Conservation (phyloP, 768 basidiomycete species). For the Phylloporus sp. region DNA sequence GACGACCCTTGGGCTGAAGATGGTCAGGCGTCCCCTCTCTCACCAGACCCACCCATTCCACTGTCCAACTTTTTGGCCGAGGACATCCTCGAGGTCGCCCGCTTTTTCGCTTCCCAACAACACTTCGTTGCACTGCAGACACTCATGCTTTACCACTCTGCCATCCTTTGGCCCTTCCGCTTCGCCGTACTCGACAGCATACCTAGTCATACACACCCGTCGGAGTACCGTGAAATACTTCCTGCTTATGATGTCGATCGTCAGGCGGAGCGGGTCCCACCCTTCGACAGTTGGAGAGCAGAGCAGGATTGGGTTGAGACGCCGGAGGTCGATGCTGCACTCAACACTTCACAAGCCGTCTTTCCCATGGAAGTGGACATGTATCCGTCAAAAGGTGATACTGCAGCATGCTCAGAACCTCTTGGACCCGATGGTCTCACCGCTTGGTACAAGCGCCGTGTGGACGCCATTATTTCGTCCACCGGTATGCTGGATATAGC, state of each 20-base stretch:
- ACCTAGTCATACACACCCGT: conserved; percentile 68
- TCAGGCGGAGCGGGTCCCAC: conserved; percentile 38
- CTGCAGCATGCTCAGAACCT: conserved; percentile 5
- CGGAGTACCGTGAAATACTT: conserved; percentile 54
- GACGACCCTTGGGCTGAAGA: conserved; percentile 66
- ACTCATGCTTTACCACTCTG: conserved; percentile 54
- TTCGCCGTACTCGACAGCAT: conserved; percentile 65
- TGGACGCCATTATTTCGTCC: conserved; percentile 52
- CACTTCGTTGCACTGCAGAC: conserved; percentile 53
- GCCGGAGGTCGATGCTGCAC: conserved; percentile 36
- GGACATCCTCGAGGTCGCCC: conserved; percentile 54
- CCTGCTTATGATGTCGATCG: conserved; percentile 51
- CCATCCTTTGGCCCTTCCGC: conserved; percentile 62
- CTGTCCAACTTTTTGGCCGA: conserved; percentile 61
- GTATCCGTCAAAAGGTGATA: conserved; percentile 8
- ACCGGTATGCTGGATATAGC: conserved; percentile 79
- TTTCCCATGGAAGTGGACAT: conserved; percentile 8
- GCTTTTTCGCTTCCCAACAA: conserved; percentile 59
- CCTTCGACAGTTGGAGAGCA: conserved; percentile 43
- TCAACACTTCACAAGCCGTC: conserved; percentile 29
- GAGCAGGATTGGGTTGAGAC: conserved; percentile 58
- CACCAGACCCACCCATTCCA: conserved; percentile 40
- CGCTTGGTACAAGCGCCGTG: conserved; percentile 70
- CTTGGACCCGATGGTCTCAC: conserved; percentile 39
- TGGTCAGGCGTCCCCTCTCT: conserved; percentile 24